Percentiles rank a stretch among this genome's conserved stretches.
phyloP scores from a whole-genome alignment of 257 asterid species.

The Solanum acaule region DNA sequence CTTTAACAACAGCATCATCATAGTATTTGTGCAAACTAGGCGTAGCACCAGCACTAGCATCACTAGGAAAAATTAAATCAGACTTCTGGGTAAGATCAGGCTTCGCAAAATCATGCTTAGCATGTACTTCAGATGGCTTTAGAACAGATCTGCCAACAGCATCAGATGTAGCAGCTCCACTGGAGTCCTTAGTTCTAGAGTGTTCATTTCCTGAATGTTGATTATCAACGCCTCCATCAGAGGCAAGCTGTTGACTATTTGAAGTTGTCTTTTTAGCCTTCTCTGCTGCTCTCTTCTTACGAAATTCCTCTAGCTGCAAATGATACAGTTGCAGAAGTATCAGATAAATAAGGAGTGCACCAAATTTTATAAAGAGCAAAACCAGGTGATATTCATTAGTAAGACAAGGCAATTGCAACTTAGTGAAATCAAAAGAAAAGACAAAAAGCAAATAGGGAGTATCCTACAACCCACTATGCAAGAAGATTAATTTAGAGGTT shows the following conservation, averaged over 20 bases:
- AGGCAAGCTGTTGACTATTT: constrained; percentile 21
- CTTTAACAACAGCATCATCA: neutral
- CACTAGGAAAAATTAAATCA: constrained; percentile 18
- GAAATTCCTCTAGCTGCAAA: constrained; percentile 82
- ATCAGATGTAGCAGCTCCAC: constrained; percentile 47
- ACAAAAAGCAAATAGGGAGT: neutral
- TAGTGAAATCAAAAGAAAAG: neutral
- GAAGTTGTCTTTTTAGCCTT: constrained; percentile 52
- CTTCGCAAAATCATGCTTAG: constrained; percentile 27
- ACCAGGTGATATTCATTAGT: neutral
- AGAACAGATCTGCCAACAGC: constrained; percentile 24
- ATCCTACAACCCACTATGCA: neutral
- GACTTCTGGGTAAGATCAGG: constrained; percentile 18
- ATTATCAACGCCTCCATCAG: constrained; percentile 35
- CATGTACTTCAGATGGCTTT: constrained; percentile 17
- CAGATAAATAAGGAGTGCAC: neutral
- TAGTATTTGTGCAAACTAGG: neutral
- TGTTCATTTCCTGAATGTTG: constrained; percentile 35
- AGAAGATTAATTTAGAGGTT: neutral
- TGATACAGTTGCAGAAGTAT: neutral
- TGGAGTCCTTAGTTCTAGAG: constrained; percentile 29
- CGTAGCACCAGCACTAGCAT: constrained; percentile 2
- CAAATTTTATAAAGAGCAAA: neutral
- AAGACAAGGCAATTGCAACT: neutral
- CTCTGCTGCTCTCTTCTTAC: constrained; percentile 77